A percentile compares a stretch with the other conserved stretches of the same genome.
Evolutionary conservation across 345 rosid species (phyloP).

Genomic region (Physaria fendleri): DNA sequence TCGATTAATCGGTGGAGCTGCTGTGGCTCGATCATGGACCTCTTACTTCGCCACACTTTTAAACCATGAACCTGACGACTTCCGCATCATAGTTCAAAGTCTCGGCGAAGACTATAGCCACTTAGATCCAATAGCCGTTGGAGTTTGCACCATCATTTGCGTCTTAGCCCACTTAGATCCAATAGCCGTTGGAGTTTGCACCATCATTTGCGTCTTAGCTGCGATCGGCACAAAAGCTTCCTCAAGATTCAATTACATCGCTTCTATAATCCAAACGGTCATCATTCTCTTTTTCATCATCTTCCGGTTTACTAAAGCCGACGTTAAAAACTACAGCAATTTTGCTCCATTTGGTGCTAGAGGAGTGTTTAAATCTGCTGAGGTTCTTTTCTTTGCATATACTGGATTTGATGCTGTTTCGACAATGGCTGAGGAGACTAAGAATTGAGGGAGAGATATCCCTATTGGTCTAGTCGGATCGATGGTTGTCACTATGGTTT

Average conservation of each 20-base stretch:
- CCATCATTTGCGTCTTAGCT: constrained; percentile 46
- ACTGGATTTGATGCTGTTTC: constrained; percentile 84
- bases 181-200: constrained; percentile 42
- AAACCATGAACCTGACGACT: no score
- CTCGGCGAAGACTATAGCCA: no score
- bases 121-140: no score
- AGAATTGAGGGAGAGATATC: constrained; percentile 67
- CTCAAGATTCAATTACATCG: constrained; percentile 62
- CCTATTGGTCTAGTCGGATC: constrained; percentile 88
- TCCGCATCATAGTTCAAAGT: no score
- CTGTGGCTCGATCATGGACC: no score
- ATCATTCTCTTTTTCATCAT: constrained; percentile 68
- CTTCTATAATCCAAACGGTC: constrained; percentile 55
- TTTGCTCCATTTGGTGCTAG: constrained; percentile 50
- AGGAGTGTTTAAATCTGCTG: constrained; percentile 61
- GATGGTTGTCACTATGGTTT: constrained; percentile 42
- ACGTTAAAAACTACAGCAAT: constrained; percentile 40
- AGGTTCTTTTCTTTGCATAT: constrained; percentile 79
- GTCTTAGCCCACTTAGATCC: no score
- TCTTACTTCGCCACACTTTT: no score
- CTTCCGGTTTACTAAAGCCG: constrained; percentile 56
- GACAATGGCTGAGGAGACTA: constrained; percentile 90
- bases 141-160: constrained; percentile 35
- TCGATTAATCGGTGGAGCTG: no score
- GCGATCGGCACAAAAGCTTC: constrained; percentile 72